Base-by-base conservation (phyloP, 805 yeast genomes). In the Saccharomycopsis fibuligera region DNA sequence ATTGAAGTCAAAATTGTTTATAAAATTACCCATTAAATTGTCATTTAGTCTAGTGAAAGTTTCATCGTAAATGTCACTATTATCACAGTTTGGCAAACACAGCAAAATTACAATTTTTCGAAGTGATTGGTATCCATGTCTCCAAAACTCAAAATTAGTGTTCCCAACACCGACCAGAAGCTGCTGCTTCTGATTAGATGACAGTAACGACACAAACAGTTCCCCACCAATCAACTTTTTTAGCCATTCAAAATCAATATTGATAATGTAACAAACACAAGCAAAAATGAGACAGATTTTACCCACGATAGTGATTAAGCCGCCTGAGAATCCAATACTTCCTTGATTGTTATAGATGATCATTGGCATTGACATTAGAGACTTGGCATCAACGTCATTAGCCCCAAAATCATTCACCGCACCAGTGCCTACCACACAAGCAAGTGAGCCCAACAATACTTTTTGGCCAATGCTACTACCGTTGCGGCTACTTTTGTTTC, bases 361-460 rank as follows among this genome's bases (percentile, higher is more conserved):
- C n/a, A 66, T 59, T 9, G 82, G 82, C 39, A 75, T 54, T 0
- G 79, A 69, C 48, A 74, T 66, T 54, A 77, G 61, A 2, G 78
- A 74, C 56, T 70, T 69, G 9, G 66, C 57, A 12, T 57, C 55
- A 29, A 63, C 64, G 50, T 68, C 74, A 49, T 65, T 61, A 31
- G 58, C 60, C n/a, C 63, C 67, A 43, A 71, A 67, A 41, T 78
- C 83, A 46, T 76, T 77, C 47, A 75, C 68, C 42, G 79, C 66
- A 1, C 83, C 75, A 2, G 83, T 73, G 24, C 86, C 86, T 65
- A 79, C 71, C 57, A 81, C 70, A 45, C 80, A 70, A 22, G 84
- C 81, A 68, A 81, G 68, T 19, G 86, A 83, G 14, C 86, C 87
- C 53, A 82, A 58, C 39, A 82, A 60, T 24, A 76, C 58, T 60